These are phyloP conservation scores for Epichloe baconii DNA, from an alignment of 2,329 filamentous ascomycete genomes.

Conservation along the genomic window DNA sequence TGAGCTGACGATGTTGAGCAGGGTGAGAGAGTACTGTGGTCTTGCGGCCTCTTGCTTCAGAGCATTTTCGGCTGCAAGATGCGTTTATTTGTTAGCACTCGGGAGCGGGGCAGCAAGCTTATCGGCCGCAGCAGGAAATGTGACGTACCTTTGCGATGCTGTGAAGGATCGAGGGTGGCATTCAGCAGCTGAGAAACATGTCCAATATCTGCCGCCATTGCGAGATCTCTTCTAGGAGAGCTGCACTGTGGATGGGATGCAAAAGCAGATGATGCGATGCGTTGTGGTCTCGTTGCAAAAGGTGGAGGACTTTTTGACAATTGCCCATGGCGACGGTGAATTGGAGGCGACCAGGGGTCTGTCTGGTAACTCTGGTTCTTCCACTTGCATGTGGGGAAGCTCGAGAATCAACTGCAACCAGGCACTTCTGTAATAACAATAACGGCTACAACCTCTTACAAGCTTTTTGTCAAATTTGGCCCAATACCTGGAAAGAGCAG, in stretches of 20 bases:
- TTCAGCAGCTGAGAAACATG: conserved; percentile 71
- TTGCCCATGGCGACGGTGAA: neutral
- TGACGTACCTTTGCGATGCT: conserved; percentile 74
- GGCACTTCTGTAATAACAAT: too few species aligned
- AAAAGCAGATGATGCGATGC: neutral
- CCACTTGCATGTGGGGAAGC: neutral
- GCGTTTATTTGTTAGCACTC: conserved; percentile 24
- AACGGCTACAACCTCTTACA: too few species aligned
- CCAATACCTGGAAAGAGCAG: too few species aligned
- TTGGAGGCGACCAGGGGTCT: neutral
- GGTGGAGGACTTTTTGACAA: conserved; percentile 5
- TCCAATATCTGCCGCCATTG: conserved; percentile 44
- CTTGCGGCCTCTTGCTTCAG: conserved; percentile 70
- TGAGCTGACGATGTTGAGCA: conserved; percentile 82
- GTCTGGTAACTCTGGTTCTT: too few species aligned
- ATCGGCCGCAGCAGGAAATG: conserved; percentile 8
- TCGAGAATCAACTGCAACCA: neutral
- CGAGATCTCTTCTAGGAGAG: conserved; percentile 15
- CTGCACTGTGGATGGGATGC: conserved; percentile 8
- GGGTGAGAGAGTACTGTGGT: conserved; percentile 72
- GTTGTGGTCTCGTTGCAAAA: conserved; percentile 7
- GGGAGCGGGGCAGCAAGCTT: conserved; percentile 13
- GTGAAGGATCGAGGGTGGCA: conserved; percentile 75
- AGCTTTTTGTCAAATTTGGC: too few species aligned
- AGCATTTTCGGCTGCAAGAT: conserved; percentile 58